Conservation (phyloP, 768 basidiomycete genomes). For the Tubosaeta sp. region DNA sequence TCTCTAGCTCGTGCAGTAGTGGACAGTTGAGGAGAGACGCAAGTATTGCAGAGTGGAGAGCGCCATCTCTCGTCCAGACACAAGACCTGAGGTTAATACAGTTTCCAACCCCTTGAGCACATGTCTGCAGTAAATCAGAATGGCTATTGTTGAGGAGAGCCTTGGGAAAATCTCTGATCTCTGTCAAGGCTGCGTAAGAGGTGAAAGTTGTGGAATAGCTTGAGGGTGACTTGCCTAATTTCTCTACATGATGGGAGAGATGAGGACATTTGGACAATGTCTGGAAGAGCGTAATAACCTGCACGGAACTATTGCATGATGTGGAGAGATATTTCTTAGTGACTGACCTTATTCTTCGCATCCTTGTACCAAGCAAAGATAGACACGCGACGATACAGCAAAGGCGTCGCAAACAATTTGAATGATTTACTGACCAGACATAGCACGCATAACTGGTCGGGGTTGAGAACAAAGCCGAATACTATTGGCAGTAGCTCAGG, state of each 20-base stretch:
- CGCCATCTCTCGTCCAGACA: constrained; percentile 79
- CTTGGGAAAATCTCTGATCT: constrained; percentile 73
- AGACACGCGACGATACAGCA: constrained; percentile 54
- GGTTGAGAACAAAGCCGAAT: constrained; percentile 45
- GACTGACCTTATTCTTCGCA: constrained; percentile 52
- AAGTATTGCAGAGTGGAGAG: constrained; percentile 58
- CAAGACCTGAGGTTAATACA: constrained; percentile 59
- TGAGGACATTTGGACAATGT: constrained; percentile 53
- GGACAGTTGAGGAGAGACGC: constrained; percentile 41
- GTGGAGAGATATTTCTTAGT: not conserved
- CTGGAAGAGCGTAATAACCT: constrained; percentile 61
- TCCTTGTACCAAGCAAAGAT: constrained; percentile 73
- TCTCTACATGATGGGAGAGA: constrained; percentile 54
- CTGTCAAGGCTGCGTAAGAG: constrained; percentile 32
- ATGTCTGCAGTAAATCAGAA: constrained; percentile 36
- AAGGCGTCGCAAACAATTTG: constrained; percentile 42
- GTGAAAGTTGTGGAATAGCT: not conserved
- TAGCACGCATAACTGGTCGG: constrained; percentile 45
- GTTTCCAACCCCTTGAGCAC: constrained; percentile 52
- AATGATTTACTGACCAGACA: constrained; percentile 62
- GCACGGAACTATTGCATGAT: not conserved
- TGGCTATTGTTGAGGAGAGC: constrained; percentile 29
- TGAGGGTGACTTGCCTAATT: constrained; percentile 46
- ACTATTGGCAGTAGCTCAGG: constrained; percentile 60
- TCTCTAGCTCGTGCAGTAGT: constrained; percentile 53